phyloP scores from a whole-genome alignment of 768 basidiomycete genomes.

The Russula ochroleuca region DNA sequence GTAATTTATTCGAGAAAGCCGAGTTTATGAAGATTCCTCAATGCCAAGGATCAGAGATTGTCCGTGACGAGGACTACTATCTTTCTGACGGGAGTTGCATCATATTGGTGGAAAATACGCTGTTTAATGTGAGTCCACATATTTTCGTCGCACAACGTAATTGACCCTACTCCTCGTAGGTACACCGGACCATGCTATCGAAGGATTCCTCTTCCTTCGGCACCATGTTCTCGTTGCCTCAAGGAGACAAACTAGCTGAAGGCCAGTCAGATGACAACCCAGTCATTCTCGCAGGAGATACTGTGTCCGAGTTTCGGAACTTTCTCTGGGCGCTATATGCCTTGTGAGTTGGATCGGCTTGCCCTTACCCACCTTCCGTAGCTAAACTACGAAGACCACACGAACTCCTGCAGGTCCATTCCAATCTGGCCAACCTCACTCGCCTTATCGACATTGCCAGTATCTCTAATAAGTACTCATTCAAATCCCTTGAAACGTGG shows the following conservation, averaged over 20 bases:
- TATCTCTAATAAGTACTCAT: slow-evolving; percentile 68
- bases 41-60: slow-evolving; percentile 3
- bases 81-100: slow-evolving; percentile 28
- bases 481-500: slow-evolving; percentile 72
- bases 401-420: slow-evolving; percentile 50
- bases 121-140: slow-evolving; percentile 24
- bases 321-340: slow-evolving; percentile 79
- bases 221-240: slow-evolving; percentile 64
- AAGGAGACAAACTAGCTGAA: slow-evolving; percentile 47
- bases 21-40: slow-evolving; percentile 12
- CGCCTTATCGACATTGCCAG: slow-evolving; percentile 59
- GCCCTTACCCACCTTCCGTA: not conserved
- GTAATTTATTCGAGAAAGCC: slow-evolving; percentile 13
- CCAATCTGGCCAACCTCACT: slow-evolving; percentile 47
- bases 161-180: slow-evolving; percentile 5
- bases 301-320: slow-evolving; percentile 59
- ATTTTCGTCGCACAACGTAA: not conserved
- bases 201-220: slow-evolving; percentile 61
- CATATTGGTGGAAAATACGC: slow-evolving; percentile 22
- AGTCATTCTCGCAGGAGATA: slow-evolving; percentile 59
- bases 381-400: slow-evolving; percentile 46
- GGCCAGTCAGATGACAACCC: slow-evolving; percentile 64
- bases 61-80: slow-evolving; percentile 26
- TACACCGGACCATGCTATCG: slow-evolving; percentile 39
- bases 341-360: slow-evolving; percentile 43